Base-by-base conservation (phyloP, 495 filamentous ascomycete species). In the Aspergillus bertholletiae region DNA sequence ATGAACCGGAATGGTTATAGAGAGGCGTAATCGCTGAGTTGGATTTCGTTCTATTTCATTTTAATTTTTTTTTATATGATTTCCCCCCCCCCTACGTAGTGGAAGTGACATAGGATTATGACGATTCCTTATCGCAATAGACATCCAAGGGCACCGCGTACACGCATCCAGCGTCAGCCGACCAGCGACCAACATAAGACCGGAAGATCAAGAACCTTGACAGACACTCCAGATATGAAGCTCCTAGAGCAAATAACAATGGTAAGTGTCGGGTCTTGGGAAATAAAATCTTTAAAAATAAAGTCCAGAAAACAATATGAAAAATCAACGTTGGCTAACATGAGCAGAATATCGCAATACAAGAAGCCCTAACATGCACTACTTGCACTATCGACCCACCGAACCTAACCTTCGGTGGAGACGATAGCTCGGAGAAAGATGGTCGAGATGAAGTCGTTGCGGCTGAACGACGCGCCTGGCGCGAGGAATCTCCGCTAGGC, bases 311-410 rank as follows among this genome's bases (percentile, higher is more conserved):
- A 8, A 8, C 5, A 4, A 28, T 4, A 28, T 40, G 5, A 40
- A 32, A 11, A 18, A 46, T 40, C 2, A 15, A 37, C 2, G 13
- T 2, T 2, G 11, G 17, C 34, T 37, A 2, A 57, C 39, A 22
- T 32, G 12, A 20, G 15, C 20, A 59, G 59, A 58, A 55, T n/a
- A 32, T 39, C 22, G 56, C 59, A 5, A 55, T 72, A 23, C 57
- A 68, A 47, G 69, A 72, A 58, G 71, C 69, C 27, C 61, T 74
- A 9, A 44, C 49, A 34, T 72, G 71, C 49, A 61, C 53, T 15
- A 58, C 60, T 7, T 72, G 69, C 55, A 45, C 49, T 5, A 53
- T 66, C 41, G 45, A 44, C 7, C 53, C 55, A 40, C 66, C 54
- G 11, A 59, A 53, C 17, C 41, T 7, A 58, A 40, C 37, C 68